Base-by-base conservation (phyloP, 441 rosid genomes). In the Populus tomentosa region DNA sequence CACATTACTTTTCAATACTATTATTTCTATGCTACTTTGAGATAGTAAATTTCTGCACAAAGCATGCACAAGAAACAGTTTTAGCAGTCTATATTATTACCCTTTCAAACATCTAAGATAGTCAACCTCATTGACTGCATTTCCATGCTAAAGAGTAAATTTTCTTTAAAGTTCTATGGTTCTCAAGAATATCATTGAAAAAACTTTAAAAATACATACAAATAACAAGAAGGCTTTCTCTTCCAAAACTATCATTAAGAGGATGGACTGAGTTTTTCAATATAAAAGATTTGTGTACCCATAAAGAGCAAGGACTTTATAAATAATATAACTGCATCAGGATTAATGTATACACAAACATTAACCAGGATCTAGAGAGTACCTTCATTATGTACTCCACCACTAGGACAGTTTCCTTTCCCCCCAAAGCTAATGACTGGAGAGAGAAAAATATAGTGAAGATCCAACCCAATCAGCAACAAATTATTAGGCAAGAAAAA, bases 301-400 rank as follows among this genome's bases (percentile, higher is more conserved):
- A 69, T 13, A 26, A 40, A 38, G 38, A 26, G 3, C 3, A 73
- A 13, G 26, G 14, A 10, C 21, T 42, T 36, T 26, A 2, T 28
- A 36, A n/a, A 21, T 5, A 42, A 35, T 20, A 66, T 24, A 70
- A 42, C 28, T 61, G 78, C 64, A 40, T n/a, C n/a, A 70, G 26
- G 38, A 36, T 46, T 8, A 33, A 7, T 56, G 20, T 59, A 74
- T 62, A 71, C 72, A 77, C 36, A 46, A 69, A 30, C 10, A 70
- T 61, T 33, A 77, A 59, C n/a, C 53, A 78, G 77, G 38, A 75
- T 69, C 53, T 69, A 76, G 81, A 80, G 88, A 72, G 80, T 91
- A 96, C 99, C 99, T 96, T 96, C 94, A 92, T 88, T 74, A 94
- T 87, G 81, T 92, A 94, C 85, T 96, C 97, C 83, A 92, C 97